phyloP scores from a whole-genome alignment of 2,329 filamentous ascomycete species.

The Ophiostoma sp. region DNA sequence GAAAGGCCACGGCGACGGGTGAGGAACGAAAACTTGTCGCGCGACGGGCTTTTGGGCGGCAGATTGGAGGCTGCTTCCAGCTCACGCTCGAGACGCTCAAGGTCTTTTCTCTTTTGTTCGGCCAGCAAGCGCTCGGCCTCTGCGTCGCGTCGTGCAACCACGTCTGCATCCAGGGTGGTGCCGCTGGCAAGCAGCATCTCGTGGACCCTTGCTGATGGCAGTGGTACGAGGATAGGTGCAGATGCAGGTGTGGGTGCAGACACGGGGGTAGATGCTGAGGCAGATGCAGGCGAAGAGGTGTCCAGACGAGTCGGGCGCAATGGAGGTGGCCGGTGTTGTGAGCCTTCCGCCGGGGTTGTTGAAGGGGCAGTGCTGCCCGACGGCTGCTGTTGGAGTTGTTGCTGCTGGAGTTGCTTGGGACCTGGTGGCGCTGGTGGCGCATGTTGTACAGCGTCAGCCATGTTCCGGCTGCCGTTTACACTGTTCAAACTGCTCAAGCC shows the following conservation, averaged over 20 bases:
- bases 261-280: neutral
- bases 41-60: conserved; percentile 43
- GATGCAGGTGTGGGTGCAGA: neutral
- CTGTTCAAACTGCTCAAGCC: neutral
- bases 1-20: conserved; percentile 42
- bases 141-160: conserved; percentile 46
- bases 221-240: conserved; percentile 18
- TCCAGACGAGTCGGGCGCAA: conserved; percentile 1
- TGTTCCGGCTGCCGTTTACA: conserved; percentile 1
- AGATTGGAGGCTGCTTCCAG: conserved; percentile 35
- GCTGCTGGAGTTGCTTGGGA: neutral
- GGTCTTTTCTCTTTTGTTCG: conserved; percentile 52
- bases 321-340: neutral
- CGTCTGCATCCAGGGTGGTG: conserved; percentile 40
- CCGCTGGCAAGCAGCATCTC: conserved; percentile 31
- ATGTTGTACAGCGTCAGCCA: conserved; percentile 12
- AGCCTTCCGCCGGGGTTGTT: neutral
- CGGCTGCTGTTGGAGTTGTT: neutral
- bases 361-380: neutral
- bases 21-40: conserved; percentile 52
- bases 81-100: conserved; percentile 48
- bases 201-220: conserved; percentile 19
- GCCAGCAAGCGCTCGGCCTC: conserved; percentile 52
- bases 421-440: conserved; percentile 12
- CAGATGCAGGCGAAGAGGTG: neutral